Evolutionary conservation across 1,139 yeast genomes (phyloP), one percentile per base, ranked within the genome.

Genomic region (Scheffersomyces parashehatae): DNA sequence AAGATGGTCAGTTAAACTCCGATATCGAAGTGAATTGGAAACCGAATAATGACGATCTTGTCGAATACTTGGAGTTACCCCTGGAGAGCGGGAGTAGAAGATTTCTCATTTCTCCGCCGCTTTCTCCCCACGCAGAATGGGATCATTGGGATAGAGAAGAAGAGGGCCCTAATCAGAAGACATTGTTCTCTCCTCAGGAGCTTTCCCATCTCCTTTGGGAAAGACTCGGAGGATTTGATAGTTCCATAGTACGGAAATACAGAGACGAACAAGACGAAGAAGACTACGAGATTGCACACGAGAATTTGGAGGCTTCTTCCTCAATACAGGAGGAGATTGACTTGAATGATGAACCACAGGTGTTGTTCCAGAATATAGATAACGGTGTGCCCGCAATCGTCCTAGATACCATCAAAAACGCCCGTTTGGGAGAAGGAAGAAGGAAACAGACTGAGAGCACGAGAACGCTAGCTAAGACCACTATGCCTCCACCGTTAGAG

Each of bases 111-210:
- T 71, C 76, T 24, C 79, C 79, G 1, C 79, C 79, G 5, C 52
- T 68, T n/a, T 71, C 77, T 7, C 79, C 79, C 0, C 77, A 73
- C 2, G 58, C 71, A 0, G 79, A 70, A 40, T 74, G 79, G 79
- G 68, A 73, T 49, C 70, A 71, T 46, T 74, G 74, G 73, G 67
- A 67, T 42, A 67, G 58, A 42, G 67, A 60, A 0, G 79, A 74
- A 51, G 79, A 72, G 14, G 73, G 74, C 0, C 79, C 79, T 1
- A 67, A 68, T 45, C 55, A 59, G 37, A 60, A 63, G 41, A 46
- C 77, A 1, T 59, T 73, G 1, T 61, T 62, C 41, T 63, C 75
- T n/a, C 73, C 76, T 0, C 62, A 64, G 35, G 78, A 73, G 36
- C 55, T 74, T 24, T 64, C 76, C 4, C 74, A 73, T 49, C 55